phyloP scores from a whole-genome alignment of 805 yeast species.

The Saturnispora diversa region DNA sequence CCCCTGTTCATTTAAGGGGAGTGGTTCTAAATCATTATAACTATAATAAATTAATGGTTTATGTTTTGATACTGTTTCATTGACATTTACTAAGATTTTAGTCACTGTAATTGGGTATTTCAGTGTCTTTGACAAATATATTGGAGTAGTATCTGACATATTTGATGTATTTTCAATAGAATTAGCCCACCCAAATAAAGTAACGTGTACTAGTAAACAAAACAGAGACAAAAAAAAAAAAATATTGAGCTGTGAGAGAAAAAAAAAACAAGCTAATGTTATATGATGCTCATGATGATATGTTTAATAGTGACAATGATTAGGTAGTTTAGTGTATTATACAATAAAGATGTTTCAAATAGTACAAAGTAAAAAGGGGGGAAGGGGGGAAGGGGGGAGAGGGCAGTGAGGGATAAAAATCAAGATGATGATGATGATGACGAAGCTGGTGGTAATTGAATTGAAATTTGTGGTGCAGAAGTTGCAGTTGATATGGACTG shows the following conservation, averaged over 20 bases:
- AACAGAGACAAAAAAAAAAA: background rate
- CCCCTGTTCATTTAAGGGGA: slow-evolving; percentile 39
- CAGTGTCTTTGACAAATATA: slow-evolving; percentile 51
- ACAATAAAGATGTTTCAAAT: no score
- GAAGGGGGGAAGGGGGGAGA: no score
- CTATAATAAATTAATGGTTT: slow-evolving; percentile 50
- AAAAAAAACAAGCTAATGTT: background rate
- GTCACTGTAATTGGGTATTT: slow-evolving; percentile 64
- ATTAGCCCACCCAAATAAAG: background rate
- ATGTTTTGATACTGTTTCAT: slow-evolving; percentile 43
- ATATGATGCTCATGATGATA: slow-evolving; percentile 1
- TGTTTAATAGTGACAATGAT: no score
- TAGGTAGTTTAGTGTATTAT: no score
- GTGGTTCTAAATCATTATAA: slow-evolving; percentile 59
- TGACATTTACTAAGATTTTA: slow-evolving; percentile 37
- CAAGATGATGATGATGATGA: background rate
- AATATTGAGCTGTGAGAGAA: background rate
- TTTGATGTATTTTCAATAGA: background rate
- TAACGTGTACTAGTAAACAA: no score
- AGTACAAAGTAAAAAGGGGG: no score
- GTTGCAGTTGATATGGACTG: background rate
- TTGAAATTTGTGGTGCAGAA: background rate
- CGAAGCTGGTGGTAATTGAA: background rate
- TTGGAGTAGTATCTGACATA: slow-evolving; percentile 35
- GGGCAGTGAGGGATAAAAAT: no score